These are phyloP conservation scores for Neoboletus subvelutipes DNA, from an alignment of 768 basidiomycete species.

Conservation along the genomic window DNA sequence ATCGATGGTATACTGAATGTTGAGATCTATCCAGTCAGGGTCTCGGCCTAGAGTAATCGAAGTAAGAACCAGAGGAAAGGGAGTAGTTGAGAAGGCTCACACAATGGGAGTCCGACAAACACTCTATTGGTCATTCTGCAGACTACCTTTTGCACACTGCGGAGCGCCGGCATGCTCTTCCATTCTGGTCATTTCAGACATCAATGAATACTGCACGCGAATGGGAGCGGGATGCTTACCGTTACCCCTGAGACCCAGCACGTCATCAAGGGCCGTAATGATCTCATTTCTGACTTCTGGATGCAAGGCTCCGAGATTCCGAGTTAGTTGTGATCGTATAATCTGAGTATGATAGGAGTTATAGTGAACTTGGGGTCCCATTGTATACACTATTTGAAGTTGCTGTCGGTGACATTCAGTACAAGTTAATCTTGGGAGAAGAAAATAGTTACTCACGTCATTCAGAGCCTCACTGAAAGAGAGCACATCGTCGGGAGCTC, in stretches of 20 bases:
- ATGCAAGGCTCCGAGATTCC: conserved; percentile 40
- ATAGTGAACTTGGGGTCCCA: conserved; percentile 33
- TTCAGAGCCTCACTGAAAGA: conserved; percentile 31
- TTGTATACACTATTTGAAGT: conserved; percentile 38
- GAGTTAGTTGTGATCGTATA: conserved; percentile 24
- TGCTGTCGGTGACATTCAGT: conserved; percentile 24
- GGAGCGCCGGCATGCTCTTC: conserved; percentile 31
- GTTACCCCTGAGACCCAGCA: conserved; percentile 24
- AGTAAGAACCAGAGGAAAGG: not conserved
- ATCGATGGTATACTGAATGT: conserved; percentile 31
- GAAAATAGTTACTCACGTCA: conserved; percentile 29
- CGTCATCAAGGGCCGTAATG: conserved; percentile 36
- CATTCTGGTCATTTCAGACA: conserved; percentile 40
- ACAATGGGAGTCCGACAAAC: conserved; percentile 50
- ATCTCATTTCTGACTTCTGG: conserved; percentile 47
- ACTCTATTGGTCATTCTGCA: conserved; percentile 43
- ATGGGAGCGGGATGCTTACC: conserved; percentile 4
- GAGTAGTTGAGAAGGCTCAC: conserved; percentile 20
- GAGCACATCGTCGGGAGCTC: conserved; percentile 38
- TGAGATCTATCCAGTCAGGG: conserved; percentile 34
- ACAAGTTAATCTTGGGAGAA: too few relatives aligned
- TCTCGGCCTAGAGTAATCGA: conserved; percentile 37
- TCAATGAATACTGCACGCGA: not conserved
- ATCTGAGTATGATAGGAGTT: conserved; percentile 26
- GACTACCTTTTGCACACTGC: not conserved